Percentiles rank a stretch among this genome's conserved stretches.
Evolutionary conservation across 2,329 filamentous ascomycete genomes (phyloP).

Genomic region (Sordariomycetes sp.): DNA sequence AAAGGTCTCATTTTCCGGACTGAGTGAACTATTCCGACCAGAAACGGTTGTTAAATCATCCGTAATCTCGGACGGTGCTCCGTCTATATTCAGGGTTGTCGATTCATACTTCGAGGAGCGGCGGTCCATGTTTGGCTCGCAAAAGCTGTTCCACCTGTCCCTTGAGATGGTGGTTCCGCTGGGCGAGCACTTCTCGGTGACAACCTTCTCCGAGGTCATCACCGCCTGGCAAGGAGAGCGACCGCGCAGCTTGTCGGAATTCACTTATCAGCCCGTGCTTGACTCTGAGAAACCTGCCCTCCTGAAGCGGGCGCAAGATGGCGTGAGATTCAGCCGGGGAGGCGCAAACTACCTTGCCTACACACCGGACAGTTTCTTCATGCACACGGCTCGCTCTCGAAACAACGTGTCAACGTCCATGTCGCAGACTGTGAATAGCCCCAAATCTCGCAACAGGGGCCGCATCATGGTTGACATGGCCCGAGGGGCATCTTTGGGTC

Average conservation of each 20-base stretch:
- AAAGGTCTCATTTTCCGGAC: constrained; percentile 1
- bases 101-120: constrained; percentile 5
- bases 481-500: constrained; percentile 5
- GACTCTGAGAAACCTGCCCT: neutral
- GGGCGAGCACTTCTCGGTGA: constrained; percentile 5
- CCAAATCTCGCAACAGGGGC: constrained; percentile 1
- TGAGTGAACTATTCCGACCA: constrained; percentile 4
- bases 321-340: constrained; percentile 1
- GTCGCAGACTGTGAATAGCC: constrained; percentile 1
- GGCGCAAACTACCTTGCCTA: constrained; percentile 6
- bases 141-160: constrained; percentile 4
- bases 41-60: constrained; percentile 3
- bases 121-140: constrained; percentile 4
- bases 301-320: neutral
- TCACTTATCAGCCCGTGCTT: constrained; percentile 3
- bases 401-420: neutral
- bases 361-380: constrained; percentile 4
- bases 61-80: neutral
- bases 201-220: constrained; percentile 4
- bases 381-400: constrained; percentile 2
- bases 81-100: constrained; percentile 1
- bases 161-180: constrained; percentile 3
- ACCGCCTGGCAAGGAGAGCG: constrained; percentile 3
- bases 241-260: constrained; percentile 1
- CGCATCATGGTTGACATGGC: constrained; percentile 6